Evolutionary conservation across 495 filamentous ascomycete genomes (phyloP).

Genomic region (Penicillium lividum): DNA sequence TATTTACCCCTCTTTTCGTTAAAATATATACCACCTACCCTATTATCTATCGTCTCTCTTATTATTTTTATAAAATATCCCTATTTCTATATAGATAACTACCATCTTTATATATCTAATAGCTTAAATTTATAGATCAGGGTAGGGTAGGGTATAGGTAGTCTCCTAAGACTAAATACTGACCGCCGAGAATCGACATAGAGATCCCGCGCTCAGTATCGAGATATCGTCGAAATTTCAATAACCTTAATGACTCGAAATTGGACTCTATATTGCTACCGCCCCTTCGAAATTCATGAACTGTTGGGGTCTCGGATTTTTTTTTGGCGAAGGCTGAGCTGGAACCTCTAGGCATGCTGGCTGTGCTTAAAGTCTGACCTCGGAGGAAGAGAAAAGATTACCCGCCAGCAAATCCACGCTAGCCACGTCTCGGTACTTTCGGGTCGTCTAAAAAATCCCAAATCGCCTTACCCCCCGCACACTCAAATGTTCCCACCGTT

Average conservation of each 20-base stretch:
- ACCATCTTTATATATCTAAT: too few species aligned
- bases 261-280: background rate
- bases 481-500: background rate
- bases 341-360: background rate
- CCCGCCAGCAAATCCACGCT: background rate
- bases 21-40: too few species aligned
- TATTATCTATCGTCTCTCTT: too few species aligned
- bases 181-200: background rate
- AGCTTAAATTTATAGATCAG: too few species aligned
- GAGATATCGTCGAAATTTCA: background rate
- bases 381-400: background rate
- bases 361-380: background rate
- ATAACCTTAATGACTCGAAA: background rate
- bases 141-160: too few species aligned
- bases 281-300: background rate
- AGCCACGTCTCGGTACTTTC: background rate
- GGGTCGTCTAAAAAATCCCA: background rate
- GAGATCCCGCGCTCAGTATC: background rate
- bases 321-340: background rate
- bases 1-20: too few species aligned
- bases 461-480: background rate
- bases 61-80: too few species aligned
- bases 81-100: too few species aligned
- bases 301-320: background rate
- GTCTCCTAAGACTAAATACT: background rate